Base-by-base conservation (phyloP, 1,139 yeast genomes). In the Pichia inconspicua region DNA sequence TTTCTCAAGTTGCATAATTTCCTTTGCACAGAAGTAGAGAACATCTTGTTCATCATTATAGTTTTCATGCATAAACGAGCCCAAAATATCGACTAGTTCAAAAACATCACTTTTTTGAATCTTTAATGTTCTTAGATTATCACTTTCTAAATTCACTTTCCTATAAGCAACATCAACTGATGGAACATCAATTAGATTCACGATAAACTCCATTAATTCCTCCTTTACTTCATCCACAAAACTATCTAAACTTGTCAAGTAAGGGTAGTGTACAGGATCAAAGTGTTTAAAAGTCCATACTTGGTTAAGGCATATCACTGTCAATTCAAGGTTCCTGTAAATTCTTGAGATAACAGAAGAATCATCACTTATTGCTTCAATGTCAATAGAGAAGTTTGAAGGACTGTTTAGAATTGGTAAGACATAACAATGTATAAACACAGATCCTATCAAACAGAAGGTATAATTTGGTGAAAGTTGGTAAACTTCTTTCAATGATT, bases 191-290 rank as follows among this genome's bases (percentile, higher is more conserved):
- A 84, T 75, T 28, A 86, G 61, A 35, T 69, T 64, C 40, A 61
- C 62, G 44, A 84, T 67, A 9, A 80, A 63, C 1, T 65, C 60
- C 41, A 73, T 67, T 48, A 78, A 71, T 10, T 71, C 65, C 5
- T 72, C 79, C n/a, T 69, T 65, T 2, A 80, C 72, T 11, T 75
- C 67, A 40, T 68, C 68, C 43, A 88, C 73, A 58, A 78, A 85
- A 44, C 84, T 92, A 61, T 86, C 86, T 60, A 88, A 71, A 1
- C 96, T 95, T 58, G 84, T 89, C 58, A 86, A 67, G 62, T 79
- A 88, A 47, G 83, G 78, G 56, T 84, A 83, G 43, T 75, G 79
- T 2, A 63, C 53, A 2, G 54, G 43, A 2, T 73, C 71, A 66
- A 88, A 88, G 3, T 84, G 78, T 53, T 75, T 74, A 77, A 87